phyloP scores from a whole-genome alignment of 176 grass and related monocot species.

The Canna indica region DNA sequence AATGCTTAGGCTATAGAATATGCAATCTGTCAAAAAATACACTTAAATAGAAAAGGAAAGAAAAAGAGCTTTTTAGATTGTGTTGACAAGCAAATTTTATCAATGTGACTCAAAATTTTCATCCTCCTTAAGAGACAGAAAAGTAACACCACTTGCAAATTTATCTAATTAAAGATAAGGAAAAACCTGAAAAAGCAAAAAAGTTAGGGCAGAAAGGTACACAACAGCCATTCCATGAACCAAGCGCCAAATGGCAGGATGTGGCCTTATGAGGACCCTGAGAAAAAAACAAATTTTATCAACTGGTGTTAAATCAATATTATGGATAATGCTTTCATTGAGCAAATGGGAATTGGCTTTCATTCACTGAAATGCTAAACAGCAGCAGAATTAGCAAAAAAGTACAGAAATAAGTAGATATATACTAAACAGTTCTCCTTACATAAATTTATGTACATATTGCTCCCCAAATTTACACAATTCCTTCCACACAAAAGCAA shows the following conservation, averaged over 20 bases:
- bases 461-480: background rate
- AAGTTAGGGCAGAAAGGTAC: slow-evolving; percentile 89
- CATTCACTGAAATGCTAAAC: too few species aligned
- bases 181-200: slow-evolving; percentile 98
- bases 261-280: slow-evolving; percentile 95
- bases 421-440: too few species aligned
- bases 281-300: slow-evolving; percentile 5
- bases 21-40: background rate
- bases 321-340: too few species aligned
- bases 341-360: too few species aligned
- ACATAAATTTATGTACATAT: background rate
- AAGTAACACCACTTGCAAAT: background rate
- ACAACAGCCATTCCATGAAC: slow-evolving; percentile 96
- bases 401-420: too few species aligned
- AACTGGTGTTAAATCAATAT: background rate
- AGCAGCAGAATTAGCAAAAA: too few species aligned
- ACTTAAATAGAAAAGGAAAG: background rate
- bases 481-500: background rate
- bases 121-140: background rate
- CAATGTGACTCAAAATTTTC: background rate
- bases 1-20: background rate
- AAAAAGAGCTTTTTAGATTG: background rate
- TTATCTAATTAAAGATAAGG: background rate
- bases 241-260: slow-evolving; percentile 95
- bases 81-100: background rate